Conservation (phyloP, 257 asterid genomes). For the Solanum pinnatisectum region DNA sequence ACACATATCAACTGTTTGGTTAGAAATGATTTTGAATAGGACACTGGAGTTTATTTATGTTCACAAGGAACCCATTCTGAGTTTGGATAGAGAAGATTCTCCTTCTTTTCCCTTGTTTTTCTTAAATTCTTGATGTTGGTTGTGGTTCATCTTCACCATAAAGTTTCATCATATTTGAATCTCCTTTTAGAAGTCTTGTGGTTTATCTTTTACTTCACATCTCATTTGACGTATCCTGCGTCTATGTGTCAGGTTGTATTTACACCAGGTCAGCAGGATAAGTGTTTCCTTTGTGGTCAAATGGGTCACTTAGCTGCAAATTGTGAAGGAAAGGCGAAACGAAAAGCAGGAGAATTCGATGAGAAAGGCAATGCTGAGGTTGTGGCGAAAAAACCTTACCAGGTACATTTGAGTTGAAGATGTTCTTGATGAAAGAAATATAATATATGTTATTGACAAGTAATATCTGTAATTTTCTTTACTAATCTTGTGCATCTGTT, state of each 20-base stretch:
- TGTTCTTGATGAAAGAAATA: background rate
- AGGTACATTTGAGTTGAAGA: conserved; percentile 32
- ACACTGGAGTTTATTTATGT: background rate
- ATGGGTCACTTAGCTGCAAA: conserved; percentile 88
- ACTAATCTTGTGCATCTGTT: background rate
- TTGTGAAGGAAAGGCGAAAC: conserved; percentile 92
- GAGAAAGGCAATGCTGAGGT: conserved; percentile 75
- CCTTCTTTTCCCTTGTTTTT: background rate
- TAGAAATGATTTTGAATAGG: background rate
- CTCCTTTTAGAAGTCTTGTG: background rate
- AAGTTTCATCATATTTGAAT: background rate
- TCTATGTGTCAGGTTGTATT: conserved; percentile 59
- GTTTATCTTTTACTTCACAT: background rate
- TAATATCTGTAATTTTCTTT: background rate
- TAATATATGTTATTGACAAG: background rate
- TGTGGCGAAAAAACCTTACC: conserved; percentile 85
- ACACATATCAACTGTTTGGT: background rate
- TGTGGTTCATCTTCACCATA: background rate
- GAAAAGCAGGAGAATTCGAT: conserved; percentile 94
- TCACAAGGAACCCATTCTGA: background rate
- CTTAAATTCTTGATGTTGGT: background rate
- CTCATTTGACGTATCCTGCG: background rate
- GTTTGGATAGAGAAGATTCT: background rate
- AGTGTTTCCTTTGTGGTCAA: conserved; percentile 96
- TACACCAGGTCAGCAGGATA: conserved; percentile 94